Percentiles rank a stretch among this genome's conserved stretches.
Conservation (phyloP, 2,329 filamentous ascomycete species). For the Ascochyta koolunga region DNA sequence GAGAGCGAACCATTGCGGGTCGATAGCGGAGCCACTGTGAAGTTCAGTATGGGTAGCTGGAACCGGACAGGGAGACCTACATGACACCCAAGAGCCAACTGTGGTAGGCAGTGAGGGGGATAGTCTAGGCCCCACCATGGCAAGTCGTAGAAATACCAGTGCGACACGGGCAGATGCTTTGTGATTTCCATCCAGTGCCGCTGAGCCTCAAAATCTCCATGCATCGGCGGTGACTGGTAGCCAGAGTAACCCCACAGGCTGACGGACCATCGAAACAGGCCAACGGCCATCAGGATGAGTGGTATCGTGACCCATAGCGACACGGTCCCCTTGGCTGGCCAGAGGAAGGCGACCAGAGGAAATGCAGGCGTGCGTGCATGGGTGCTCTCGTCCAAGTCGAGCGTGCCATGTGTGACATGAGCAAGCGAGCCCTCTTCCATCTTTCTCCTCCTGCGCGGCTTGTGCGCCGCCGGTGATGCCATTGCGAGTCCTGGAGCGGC, state of each 20-base stretch:
- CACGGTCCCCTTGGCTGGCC: conserved; percentile 81
- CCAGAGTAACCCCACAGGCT: conserved; percentile 96
- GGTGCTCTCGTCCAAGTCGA: conserved; percentile 52
- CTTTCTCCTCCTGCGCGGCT: conserved; percentile 53
- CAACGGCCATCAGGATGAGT: conserved; percentile 85
- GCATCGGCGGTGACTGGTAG: conserved; percentile 82
- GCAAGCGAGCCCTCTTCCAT: conserved; percentile 49
- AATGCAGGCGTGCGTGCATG: conserved; percentile 71
- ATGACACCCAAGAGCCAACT: conserved; percentile 93
- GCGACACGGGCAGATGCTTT: conserved; percentile 82
- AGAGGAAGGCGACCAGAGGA: conserved; percentile 90
- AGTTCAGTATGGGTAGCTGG: conserved; percentile 14
- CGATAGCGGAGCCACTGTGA: conserved; percentile 71
- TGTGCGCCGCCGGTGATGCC: conserved; percentile 45
- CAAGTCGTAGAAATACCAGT: conserved; percentile 98
- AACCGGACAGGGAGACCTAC: conserved; percentile 48
- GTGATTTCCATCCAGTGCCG: conserved; percentile 99
- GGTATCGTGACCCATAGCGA: conserved; percentile 95
- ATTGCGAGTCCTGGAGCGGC: conserved; percentile 25
- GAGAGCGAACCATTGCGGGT: conserved; percentile 87
- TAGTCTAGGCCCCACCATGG: conserved; percentile 99
- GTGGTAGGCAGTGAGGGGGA: conserved; percentile 96
- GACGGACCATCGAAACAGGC: conserved; percentile 90
- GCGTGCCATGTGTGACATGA: conserved; percentile 51
- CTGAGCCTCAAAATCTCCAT: conserved; percentile 97